These are phyloP conservation scores for Rubia yunnanensis DNA, from an alignment of 257 asterid species.

Conservation along the genomic window DNA sequence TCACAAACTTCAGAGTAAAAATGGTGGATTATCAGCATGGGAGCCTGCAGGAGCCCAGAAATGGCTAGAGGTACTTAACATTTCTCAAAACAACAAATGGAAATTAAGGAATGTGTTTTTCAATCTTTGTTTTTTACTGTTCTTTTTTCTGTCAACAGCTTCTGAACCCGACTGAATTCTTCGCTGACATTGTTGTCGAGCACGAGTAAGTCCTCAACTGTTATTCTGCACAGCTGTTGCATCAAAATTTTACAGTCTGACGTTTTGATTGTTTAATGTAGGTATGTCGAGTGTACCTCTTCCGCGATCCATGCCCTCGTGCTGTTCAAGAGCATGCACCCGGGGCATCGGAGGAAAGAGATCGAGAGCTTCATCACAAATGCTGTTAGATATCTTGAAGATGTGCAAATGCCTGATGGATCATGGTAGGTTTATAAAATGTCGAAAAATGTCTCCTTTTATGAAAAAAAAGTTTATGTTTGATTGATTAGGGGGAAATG, in stretches of 20 bases:
- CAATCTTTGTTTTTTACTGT: neutral
- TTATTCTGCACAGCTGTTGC: no score
- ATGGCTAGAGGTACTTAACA: constrained; percentile 59
- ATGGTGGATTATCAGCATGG: constrained; percentile 92
- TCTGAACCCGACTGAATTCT: constrained; percentile 27
- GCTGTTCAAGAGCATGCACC: constrained; percentile 18
- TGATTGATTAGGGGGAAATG: no score
- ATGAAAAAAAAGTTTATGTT: no score
- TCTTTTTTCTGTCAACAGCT: constrained; percentile 4
- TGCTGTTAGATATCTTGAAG: constrained; percentile 16
- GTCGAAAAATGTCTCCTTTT: no score
- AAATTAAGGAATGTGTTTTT: no score
- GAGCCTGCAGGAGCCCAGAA: constrained; percentile 86
- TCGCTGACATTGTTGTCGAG: constrained; percentile 23
- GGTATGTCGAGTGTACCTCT: constrained; percentile 29
- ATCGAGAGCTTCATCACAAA: constrained; percentile 16
- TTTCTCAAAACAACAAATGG: neutral
- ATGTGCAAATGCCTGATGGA: constrained; percentile 25
- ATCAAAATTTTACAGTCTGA: neutral
- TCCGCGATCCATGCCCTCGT: constrained; percentile 26
- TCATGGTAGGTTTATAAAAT: constrained; percentile 18
- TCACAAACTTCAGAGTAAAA: constrained; percentile 52
- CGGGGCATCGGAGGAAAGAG: constrained; percentile 23
- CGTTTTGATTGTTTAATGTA: constrained; percentile 5
- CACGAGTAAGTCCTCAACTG: constrained; percentile 17